These are phyloP conservation scores for Arabis alpina DNA, from an alignment of 345 rosid genomes.

Conservation along the genomic window DNA sequence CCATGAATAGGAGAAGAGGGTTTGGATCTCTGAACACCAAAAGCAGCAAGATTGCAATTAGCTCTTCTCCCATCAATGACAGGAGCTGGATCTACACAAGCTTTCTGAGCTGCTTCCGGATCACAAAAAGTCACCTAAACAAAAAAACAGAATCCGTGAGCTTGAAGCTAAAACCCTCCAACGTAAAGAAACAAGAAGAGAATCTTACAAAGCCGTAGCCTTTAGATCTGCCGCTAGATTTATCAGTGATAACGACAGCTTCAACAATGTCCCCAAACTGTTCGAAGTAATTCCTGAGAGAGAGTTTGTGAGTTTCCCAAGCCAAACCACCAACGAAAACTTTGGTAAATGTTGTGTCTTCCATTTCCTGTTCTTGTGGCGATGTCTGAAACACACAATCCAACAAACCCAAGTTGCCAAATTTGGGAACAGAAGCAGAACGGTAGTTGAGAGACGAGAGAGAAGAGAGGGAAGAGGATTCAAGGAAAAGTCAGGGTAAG, in stretches of 20 bases:
- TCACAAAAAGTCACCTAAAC: slow-evolving; percentile 88
- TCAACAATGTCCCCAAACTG: slow-evolving; percentile 98
- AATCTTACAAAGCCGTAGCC: slow-evolving; percentile 95
- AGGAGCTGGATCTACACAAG: slow-evolving; percentile 92
- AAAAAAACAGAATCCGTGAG: slow-evolving; percentile 17
- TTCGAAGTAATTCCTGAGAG: slow-evolving; percentile 91
- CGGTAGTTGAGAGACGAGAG: slow-evolving; percentile 47
- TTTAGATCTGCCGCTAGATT: slow-evolving; percentile 98
- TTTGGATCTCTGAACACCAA: slow-evolving; percentile 97
- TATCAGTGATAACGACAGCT: slow-evolving; percentile 97
- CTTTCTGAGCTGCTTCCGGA: slow-evolving; percentile 92
- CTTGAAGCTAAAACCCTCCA: neutral
- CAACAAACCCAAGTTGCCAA: slow-evolving; percentile 29
- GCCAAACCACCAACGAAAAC: slow-evolving; percentile 98
- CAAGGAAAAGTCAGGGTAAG: slow-evolving; percentile 48
- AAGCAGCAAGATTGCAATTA: slow-evolving; percentile 91
- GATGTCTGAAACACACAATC: slow-evolving; percentile 13
- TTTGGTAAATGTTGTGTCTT: slow-evolving; percentile 89
- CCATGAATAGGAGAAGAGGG: slow-evolving; percentile 94
- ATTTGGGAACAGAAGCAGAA: slow-evolving; percentile 40
- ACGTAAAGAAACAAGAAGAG: neutral
- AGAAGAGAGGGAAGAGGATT: slow-evolving; percentile 53
- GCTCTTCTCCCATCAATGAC: slow-evolving; percentile 99
- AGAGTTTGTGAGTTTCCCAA: slow-evolving; percentile 96
- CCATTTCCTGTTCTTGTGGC: neutral